Evolutionary conservation across 2,329 filamentous ascomycete genomes (phyloP).

Genomic region (Phoma sp.): DNA sequence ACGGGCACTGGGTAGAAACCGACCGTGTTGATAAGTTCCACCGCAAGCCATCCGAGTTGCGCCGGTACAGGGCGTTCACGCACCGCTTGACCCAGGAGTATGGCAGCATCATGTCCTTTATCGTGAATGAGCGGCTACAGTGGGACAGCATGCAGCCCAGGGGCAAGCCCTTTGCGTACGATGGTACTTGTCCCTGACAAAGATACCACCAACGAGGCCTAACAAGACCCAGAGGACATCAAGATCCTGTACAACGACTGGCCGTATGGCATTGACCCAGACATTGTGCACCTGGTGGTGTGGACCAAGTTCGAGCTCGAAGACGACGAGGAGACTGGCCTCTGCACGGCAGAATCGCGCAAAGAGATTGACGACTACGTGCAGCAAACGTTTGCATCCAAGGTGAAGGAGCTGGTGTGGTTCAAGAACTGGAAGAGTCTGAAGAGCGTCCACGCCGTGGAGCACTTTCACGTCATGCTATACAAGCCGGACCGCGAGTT

Average conservation of each 20-base stretch:
- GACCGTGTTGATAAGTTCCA: constrained; percentile 80
- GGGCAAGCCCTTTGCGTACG: constrained; percentile 52
- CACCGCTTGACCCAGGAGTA: constrained; percentile 68
- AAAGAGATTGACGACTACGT: constrained; percentile 75
- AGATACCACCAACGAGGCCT: not conserved
- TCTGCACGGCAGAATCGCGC: constrained; percentile 70
- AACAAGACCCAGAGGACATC: constrained; percentile 60
- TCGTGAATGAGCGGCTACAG: constrained; percentile 71
- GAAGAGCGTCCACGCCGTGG: constrained; percentile 84
- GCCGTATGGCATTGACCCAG: constrained; percentile 83
- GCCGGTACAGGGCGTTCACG: constrained; percentile 77
- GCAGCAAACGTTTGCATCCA: constrained; percentile 65
- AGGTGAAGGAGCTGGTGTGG: constrained; percentile 66
- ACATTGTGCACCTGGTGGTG: constrained; percentile 84
- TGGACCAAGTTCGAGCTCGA: constrained; percentile 89
- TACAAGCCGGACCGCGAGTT: constrained; percentile 75
- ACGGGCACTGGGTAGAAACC: constrained; percentile 46
- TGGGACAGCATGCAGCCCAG: constrained; percentile 64
- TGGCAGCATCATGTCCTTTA: constrained; percentile 79
- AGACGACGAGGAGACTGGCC: constrained; percentile 69
- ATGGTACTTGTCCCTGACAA: constrained; percentile 34
- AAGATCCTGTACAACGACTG: constrained; percentile 89
- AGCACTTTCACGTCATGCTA: constrained; percentile 96
- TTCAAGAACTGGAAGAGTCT: constrained; percentile 91
- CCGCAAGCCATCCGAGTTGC: constrained; percentile 75